Evolutionary conservation across 495 filamentous ascomycete species (phyloP).

Genomic region (Rostrohypoxylon terebratum): DNA sequence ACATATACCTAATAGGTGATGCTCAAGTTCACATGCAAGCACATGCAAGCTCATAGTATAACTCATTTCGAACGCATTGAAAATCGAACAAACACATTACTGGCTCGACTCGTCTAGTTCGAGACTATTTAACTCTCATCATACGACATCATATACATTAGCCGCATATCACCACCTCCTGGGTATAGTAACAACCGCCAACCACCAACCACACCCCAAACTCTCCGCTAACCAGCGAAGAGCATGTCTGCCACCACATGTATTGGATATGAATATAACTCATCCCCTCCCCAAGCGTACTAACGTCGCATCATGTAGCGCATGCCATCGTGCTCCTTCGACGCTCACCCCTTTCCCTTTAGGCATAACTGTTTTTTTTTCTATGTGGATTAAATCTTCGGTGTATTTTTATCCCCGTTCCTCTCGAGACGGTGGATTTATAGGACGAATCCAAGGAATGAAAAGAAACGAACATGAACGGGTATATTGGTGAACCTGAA

Average conservation of each 20-base stretch:
- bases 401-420: conserved; percentile 34
- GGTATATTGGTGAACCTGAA: conserved; percentile 50
- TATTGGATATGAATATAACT: conserved; percentile 39
- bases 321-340: conserved; percentile 36
- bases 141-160: conserved; percentile 58
- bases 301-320: conserved; percentile 39
- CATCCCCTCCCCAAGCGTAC: conserved; percentile 9
- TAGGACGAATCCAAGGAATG: conserved; percentile 40
- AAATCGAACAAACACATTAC: neutral
- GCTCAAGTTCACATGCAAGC: neutral
- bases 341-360: neutral
- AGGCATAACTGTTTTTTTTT: conserved; percentile 24
- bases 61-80: conserved; percentile 10
- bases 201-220: conserved; percentile 31
- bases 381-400: conserved; percentile 40
- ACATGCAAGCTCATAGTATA: neutral
- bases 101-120: conserved; percentile 17
- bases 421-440: conserved; percentile 20
- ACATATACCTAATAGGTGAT: neutral
- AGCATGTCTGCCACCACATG: conserved; percentile 30
- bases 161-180: conserved; percentile 40
- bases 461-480: conserved; percentile 51
- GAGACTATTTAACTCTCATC: conserved; percentile 47
- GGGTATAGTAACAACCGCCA: conserved; percentile 48
- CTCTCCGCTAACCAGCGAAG: conserved; percentile 33